A percentile compares a stretch with the other conserved stretches of the same genome.
These are phyloP conservation scores for Anthostomella pinea DNA, from an alignment of 2,329 filamentous ascomycete genomes.

Conservation along the genomic window DNA sequence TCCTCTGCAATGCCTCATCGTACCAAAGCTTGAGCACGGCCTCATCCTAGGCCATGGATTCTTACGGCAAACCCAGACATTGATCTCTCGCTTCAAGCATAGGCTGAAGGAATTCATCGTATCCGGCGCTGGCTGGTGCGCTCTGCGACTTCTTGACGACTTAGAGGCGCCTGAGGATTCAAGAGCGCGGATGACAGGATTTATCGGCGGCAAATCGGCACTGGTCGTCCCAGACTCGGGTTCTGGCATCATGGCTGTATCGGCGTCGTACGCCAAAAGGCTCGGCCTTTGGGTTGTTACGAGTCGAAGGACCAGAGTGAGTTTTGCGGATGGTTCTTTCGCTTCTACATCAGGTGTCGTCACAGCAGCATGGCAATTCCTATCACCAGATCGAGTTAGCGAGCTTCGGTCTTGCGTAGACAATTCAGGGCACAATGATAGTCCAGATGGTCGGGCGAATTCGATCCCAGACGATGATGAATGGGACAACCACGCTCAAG, in stretches of 20 bases:
- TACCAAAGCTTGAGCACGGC: conserved; percentile 1
- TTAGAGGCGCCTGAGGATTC: not conserved
- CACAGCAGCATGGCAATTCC: conserved; percentile 4
- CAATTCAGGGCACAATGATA: not conserved
- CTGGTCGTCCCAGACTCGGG: conserved; percentile 5
- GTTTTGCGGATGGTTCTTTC: conserved; percentile 6
- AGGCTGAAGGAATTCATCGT: conserved; percentile 3
- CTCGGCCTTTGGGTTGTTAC: conserved; percentile 1
- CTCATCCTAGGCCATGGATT: conserved; percentile 7
- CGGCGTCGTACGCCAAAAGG: conserved; percentile 1
- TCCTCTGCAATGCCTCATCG: not conserved
- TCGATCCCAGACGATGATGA: not conserved
- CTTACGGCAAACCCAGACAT: conserved; percentile 1
- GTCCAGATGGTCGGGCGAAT: not conserved
- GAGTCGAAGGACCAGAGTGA: not conserved
- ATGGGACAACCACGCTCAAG: not conserved
- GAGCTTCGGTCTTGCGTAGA: not conserved
- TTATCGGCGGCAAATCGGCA: conserved; percentile 2
- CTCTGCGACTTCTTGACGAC: not conserved
- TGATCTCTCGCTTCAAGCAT: conserved; percentile 1
- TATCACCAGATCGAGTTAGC: not conserved
- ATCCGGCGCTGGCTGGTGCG: not conserved
- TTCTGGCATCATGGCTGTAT: conserved; percentile 6
- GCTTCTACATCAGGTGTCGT: conserved; percentile 1
- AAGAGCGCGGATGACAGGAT: conserved; percentile 1